Evolutionary conservation across 2,329 filamentous ascomycete species (phyloP), one percentile per base, ranked within the genome.

Genomic region (Phoma sp.): DNA sequence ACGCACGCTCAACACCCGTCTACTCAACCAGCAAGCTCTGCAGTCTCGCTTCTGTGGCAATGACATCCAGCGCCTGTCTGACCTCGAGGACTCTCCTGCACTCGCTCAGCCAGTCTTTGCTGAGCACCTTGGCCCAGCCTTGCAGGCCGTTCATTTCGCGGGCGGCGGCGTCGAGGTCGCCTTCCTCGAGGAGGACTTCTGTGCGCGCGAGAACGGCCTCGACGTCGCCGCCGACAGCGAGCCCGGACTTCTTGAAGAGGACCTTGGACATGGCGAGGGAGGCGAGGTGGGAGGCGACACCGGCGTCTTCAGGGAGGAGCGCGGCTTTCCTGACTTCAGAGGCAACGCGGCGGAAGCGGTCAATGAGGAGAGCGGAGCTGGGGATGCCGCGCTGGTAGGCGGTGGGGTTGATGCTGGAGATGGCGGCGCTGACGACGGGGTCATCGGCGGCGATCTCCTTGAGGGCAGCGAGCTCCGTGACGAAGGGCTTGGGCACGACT

Each of bases 51-150:
- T 97, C 92, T 5, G 92, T 91, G 64, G 92, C 87, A 78, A 96
- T 96, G 53, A 96, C 95, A 77, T 99, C 95, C 68, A 99, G 83
- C 69, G 95, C 95, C 80, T 99, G 95, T 78, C 91, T 88, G 61
- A 98, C 95, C 80, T 99, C 95, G 69, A 99, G 81, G 61, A 96
- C 91, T 79, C 92, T 90, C 74, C 95, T 87, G 59, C 92, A 90
- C 81, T 99, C 95, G 46, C 83, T 84, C 64, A 99, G 78, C 95
- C 95, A 99, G 76, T 99, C 95, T 70, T 90, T 87, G 77, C 91
- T 96, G 72, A 99, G 79, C 33, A 93, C 93, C 83, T 95, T 96
- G 40, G 93, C 93, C 95, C 95, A 99, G 21, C 95, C 95, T 57
- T 89, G 84, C 39, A 99, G 81, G 1, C 87, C 86, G 73, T 98